A percentile compares a stretch with the other conserved stretches of the same genome.
phyloP scores from a whole-genome alignment of 2,329 filamentous ascomycete genomes.

The Xylariaceae sp. region DNA sequence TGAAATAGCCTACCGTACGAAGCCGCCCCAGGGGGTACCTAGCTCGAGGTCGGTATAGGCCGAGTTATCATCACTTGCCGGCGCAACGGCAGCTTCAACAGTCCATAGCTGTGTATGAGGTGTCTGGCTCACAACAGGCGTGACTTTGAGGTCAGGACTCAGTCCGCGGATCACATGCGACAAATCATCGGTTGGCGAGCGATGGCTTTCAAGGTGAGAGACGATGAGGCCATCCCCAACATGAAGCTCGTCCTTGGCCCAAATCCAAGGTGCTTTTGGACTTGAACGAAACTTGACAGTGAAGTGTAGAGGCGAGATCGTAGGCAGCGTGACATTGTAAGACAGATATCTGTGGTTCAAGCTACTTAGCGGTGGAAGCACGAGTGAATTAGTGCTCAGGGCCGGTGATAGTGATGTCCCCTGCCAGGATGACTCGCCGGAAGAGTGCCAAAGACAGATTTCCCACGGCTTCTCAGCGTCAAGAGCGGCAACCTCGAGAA shows the following conservation, averaged over 20 bases:
- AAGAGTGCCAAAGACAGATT: constrained; percentile 66
- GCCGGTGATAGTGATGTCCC: constrained; percentile 43
- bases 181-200: constrained; percentile 36
- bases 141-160: constrained; percentile 50
- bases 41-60: constrained; percentile 51
- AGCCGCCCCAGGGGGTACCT: constrained; percentile 56
- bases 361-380: constrained; percentile 44
- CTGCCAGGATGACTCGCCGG: constrained; percentile 50
- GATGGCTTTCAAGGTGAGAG: constrained; percentile 37
- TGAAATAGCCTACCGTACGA: constrained; percentile 43
- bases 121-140: constrained; percentile 57
- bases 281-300: constrained; percentile 63
- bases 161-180: constrained; percentile 53
- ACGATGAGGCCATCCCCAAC: constrained; percentile 59
- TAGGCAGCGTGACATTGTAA: constrained; percentile 49
- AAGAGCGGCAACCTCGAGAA: constrained; percentile 59
- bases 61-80: constrained; percentile 54
- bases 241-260: constrained; percentile 61
- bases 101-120: constrained; percentile 66
- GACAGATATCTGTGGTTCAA: constrained; percentile 40
- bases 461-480: constrained; percentile 60
- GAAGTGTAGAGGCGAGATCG: constrained; percentile 52
- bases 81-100: constrained; percentile 52
- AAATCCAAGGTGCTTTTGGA: constrained; percentile 56
- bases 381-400: constrained; percentile 34